Evolutionary conservation across 1,284 basidiomycete genomes (phyloP), one percentile per base, ranked within the genome.

Genomic region (Trametes versicolor): DNA sequence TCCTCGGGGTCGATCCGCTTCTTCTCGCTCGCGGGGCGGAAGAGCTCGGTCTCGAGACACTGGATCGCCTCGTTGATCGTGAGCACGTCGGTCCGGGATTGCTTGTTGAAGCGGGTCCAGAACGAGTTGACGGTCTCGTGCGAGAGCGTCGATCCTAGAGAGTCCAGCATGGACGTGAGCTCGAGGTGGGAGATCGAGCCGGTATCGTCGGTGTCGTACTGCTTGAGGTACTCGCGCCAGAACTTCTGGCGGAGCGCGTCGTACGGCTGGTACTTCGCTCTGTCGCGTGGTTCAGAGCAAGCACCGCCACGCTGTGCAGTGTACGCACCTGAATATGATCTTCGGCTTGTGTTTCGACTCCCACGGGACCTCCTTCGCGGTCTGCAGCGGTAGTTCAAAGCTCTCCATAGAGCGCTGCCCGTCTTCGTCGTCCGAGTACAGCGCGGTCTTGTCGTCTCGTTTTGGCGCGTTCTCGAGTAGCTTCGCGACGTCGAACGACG

Each of bases 151-250:
- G 96, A 97, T 4, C 97, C 96, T 34, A 99, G 88, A 6, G 96
- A 98, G 80, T 98, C 96, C 58, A 99, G 90, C 95, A 99, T 97
- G n/a, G 94, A 93, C 0, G 92, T 92, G 27, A 99, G 83, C 78
- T 99, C 97, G 59, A 97, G 82, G 66, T 91, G 89, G 0, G 95
- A 97, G 45, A 97, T 80, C 0, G 85, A 79, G n/a, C 82, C 82
- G 0, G 89, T 93, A 67, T 97, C 94, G 77, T 97, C 96, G 0
- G 91, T 86, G 73, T 99, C 97, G 77, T 98, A 99, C 71, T 98
- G 92, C 65, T 87, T 87, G 43, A 97, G 86, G 75, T 96, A 96
- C 70, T 95, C 91, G 1, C 90, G 83, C 97, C 96, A 98, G 83
- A 99, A 98, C 0, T 87, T 87, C 75, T 96, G 95, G 4, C 95